Percentiles rank a stretch among this genome's conserved stretches.
These are phyloP conservation scores for Penicillium sp. DNA, from an alignment of 2,329 filamentous ascomycete species.

Conservation along the genomic window DNA sequence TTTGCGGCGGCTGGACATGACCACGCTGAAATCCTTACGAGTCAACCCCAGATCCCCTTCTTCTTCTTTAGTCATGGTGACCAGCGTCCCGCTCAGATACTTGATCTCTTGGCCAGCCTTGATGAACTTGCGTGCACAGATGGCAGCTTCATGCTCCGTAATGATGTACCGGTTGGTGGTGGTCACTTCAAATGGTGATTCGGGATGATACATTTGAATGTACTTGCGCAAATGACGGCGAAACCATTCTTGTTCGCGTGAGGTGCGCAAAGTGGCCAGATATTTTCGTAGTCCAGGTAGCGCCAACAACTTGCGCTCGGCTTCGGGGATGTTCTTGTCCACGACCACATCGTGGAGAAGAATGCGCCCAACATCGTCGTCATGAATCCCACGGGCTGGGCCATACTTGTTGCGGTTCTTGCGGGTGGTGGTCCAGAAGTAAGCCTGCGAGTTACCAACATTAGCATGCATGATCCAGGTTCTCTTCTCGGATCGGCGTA, in stretches of 20 bases:
- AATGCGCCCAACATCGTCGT: constrained; percentile 56
- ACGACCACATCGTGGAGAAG: constrained; percentile 64
- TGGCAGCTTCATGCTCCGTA: constrained; percentile 76
- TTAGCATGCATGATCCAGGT: constrained; percentile 13
- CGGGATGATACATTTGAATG: constrained; percentile 83
- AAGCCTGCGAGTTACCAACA: constrained; percentile 55
- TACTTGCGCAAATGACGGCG: constrained; percentile 80
- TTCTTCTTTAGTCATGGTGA: constrained; percentile 86
- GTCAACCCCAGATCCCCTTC: constrained; percentile 72
- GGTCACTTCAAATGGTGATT: constrained; percentile 91
- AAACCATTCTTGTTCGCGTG: constrained; percentile 82
- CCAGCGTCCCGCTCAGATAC: constrained; percentile 84
- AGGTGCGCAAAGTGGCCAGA: constrained; percentile 59
- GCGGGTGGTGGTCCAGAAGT: constrained; percentile 92
- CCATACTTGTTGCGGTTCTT: constrained; percentile 89
- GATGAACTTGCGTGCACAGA: constrained; percentile 74
- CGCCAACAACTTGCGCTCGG: constrained; percentile 65
- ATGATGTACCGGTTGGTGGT: constrained; percentile 95
- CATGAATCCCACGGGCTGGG: constrained; percentile 69
- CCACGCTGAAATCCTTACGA: constrained; percentile 93
- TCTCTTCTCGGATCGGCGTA: constrained; percentile 44
- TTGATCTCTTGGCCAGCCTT: constrained; percentile 79
- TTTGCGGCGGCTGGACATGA: constrained; percentile 88
- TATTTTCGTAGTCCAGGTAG: constrained; percentile 71
- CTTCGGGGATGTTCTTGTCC: constrained; percentile 62